Conservation (phyloP, 2,329 filamentous ascomycete species). For the Macrophomina tecta region DNA sequence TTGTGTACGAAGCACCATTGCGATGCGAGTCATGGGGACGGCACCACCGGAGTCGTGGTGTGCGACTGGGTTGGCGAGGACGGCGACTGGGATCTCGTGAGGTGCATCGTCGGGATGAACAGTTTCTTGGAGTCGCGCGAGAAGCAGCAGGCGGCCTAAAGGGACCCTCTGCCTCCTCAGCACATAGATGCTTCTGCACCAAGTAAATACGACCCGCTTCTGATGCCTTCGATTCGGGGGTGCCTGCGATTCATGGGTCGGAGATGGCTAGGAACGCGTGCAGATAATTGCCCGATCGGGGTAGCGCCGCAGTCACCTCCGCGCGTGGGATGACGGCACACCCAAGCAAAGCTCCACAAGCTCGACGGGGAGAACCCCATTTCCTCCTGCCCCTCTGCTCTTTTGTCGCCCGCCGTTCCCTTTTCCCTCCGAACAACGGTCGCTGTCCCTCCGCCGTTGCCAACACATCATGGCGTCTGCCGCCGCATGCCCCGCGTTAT, state of each 20-base stretch:
- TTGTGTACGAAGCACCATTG: constrained; percentile 59
- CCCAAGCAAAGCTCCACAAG: neutral
- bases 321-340: no score
- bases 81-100: constrained; percentile 89
- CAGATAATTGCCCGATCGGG: constrained; percentile 7
- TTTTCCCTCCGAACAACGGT: neutral
- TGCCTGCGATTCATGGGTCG: no score
- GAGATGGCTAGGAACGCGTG: neutral
- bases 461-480: neutral
- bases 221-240: neutral
- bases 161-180: neutral
- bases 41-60: constrained; percentile 84
- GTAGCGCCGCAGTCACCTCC: neutral
- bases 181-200: neutral
- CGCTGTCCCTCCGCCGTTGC: neutral
- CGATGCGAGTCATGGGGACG: constrained; percentile 62
- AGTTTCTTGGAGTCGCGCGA: constrained; percentile 19
- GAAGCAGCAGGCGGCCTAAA: neutral
- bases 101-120: constrained; percentile 92
- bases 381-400: neutral
- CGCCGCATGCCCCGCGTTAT: neutral
- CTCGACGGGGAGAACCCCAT: neutral
- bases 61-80: constrained; percentile 90
- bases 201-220: neutral
- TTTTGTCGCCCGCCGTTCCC: neutral